Evolutionary conservation across 106 monocot genomes (phyloP).

Genomic region (Gastrodia elata): DNA sequence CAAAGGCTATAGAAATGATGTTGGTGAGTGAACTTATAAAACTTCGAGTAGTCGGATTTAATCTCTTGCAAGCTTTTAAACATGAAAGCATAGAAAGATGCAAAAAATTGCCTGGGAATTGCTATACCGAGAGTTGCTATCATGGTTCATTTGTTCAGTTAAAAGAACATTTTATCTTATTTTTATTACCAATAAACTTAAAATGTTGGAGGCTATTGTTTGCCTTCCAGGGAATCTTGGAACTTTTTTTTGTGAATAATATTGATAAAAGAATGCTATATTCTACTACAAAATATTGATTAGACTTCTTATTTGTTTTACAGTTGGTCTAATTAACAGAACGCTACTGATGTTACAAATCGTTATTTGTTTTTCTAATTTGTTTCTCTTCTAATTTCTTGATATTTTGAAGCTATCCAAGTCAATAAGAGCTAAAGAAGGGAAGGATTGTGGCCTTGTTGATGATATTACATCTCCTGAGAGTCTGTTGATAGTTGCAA

Average conservation of each 20-base stretch:
- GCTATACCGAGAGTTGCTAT: not conserved
- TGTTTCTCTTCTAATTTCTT: not conserved
- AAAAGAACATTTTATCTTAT: not conserved
- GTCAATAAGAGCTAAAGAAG: slow-evolving; percentile 8
- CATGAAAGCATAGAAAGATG: not conserved
- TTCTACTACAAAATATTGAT: not conserved
- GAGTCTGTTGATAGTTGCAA: slow-evolving; percentile 8
- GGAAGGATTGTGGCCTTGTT: slow-evolving; percentile 7
- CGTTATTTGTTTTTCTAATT: not conserved
- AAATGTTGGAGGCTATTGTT: not conserved
- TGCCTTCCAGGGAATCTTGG: not conserved
- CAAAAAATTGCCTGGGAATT: not conserved
- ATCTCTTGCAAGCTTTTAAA: not conserved
- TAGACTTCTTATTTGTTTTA: not conserved
- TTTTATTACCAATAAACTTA: not conserved
- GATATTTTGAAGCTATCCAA: slow-evolving; percentile 1
- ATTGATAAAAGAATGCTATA: not conserved
- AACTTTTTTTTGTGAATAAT: too few relatives aligned
- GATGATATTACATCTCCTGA: slow-evolving; percentile 8
- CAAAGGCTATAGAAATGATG: slow-evolving; percentile 84
- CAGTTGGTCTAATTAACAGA: not conserved
- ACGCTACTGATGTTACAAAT: not conserved
- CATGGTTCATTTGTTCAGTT: not conserved
- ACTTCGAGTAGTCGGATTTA: not conserved
- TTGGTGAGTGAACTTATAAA: slow-evolving; percentile 36